These are phyloP conservation scores for Clavispora vitiphila DNA, from an alignment of 805 yeast genomes.

Conservation along the genomic window DNA sequence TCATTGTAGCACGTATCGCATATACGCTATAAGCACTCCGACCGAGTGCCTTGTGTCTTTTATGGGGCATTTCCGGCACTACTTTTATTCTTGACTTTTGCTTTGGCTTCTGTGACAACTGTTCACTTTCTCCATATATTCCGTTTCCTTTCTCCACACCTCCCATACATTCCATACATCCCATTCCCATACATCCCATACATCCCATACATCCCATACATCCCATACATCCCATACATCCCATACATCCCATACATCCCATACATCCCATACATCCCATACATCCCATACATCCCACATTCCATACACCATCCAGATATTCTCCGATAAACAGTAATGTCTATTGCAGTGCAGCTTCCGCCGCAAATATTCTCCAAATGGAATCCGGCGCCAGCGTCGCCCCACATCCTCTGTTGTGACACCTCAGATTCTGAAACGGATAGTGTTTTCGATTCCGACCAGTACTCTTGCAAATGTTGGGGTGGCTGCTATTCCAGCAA, in stretches of 20 bases:
- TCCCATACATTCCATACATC: background rate
- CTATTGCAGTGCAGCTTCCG: background rate
- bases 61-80: background rate
- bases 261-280: background rate
- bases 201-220: no score
- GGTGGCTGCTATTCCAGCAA: background rate
- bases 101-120: background rate
- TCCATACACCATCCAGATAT: background rate
- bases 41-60: background rate
- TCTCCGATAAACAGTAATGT: no score
- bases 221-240: no score
- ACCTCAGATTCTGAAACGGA: constrained; percentile 10
- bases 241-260: background rate
- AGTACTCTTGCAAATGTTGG: background rate
- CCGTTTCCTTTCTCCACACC: no score
- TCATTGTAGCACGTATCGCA: background rate
- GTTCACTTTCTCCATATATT: no score
- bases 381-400: background rate
- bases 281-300: background rate
- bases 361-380: background rate
- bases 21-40: background rate
- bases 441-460: constrained; percentile 7
- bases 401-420: background rate
- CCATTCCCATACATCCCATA: no score
- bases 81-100: background rate